A percentile compares a stretch with the other conserved stretches of the same genome.
phyloP scores from a whole-genome alignment of 768 basidiomycete species.

The Inosperma sp. region DNA sequence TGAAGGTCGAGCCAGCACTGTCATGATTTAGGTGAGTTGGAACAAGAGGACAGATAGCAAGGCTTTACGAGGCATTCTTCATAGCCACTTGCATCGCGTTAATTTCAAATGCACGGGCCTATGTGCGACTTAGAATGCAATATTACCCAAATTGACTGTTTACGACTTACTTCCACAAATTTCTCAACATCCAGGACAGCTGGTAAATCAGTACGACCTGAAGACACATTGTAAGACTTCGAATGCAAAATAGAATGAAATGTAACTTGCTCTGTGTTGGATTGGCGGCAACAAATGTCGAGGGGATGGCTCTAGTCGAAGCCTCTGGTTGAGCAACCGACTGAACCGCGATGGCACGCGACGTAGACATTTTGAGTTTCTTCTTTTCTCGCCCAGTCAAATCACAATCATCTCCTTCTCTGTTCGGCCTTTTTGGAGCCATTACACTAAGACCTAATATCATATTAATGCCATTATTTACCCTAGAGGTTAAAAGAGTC shows the following conservation, averaged over 20 bases:
- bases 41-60: background rate
- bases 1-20: constrained; percentile 67
- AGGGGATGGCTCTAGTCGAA: constrained; percentile 32
- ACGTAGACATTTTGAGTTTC: constrained; percentile 58
- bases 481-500: too few relatives aligned
- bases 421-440: constrained; percentile 37
- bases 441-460: too few relatives aligned
- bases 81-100: constrained; percentile 86
- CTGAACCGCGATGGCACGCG: constrained; percentile 68
- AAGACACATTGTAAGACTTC: too few relatives aligned
- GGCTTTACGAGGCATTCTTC: constrained; percentile 62
- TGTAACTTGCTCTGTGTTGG: background rate
- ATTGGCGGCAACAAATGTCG: constrained; percentile 27
- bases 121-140: constrained; percentile 6
- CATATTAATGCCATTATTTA: too few relatives aligned
- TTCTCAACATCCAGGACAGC: constrained; percentile 79
- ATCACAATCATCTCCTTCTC: constrained; percentile 30
- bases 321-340: constrained; percentile 24
- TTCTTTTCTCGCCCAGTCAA: constrained; percentile 54
- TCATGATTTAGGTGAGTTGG: constrained; percentile 1
- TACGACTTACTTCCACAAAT: constrained; percentile 66
- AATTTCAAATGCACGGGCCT: constrained; percentile 90
- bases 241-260: too few relatives aligned
- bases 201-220: constrained; percentile 61
- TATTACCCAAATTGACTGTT: background rate